Evolutionary conservation across 1,284 basidiomycete genomes (phyloP), one percentile per base, ranked within the genome.

Genomic region (Calocybe gambosa): DNA sequence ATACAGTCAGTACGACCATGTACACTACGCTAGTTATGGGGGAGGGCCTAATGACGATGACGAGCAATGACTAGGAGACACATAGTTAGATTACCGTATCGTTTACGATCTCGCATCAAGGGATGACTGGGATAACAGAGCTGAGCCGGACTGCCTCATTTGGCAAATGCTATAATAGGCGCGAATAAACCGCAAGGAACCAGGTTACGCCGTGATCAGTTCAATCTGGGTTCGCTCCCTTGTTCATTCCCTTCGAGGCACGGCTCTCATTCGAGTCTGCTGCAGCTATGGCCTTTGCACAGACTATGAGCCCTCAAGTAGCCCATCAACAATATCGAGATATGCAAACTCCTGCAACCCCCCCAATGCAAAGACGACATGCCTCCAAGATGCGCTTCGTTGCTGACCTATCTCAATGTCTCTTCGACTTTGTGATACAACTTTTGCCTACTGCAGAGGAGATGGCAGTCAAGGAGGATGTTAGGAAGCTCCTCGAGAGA

Each of bases 401-500:
- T 50, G 68, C 72, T 18, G 84, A 87, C 56, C 77, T 88, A 58
- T 87, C 85, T 12, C 73, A 75, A 56, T 75, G 72, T 55, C 78
- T 89, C 47, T 84, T 83, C 66, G 85, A 88, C 67, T 90, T 94
- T 65, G 89, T 95, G 47, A 80, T 95, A 47, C 90, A 92, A 60
- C 78, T 94, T 39, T 75, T 95, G 16, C 93, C 93, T 5, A 91
- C 90, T 3, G 67, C 80, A 41, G 92, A 94, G 61, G 93, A 96
- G 69, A 80, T 95, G 66, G 78, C 82, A 42, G 85, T 93, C 58
- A 99, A 98, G 74, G 95, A 98, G 70, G 91, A 95, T 58, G 94
- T 97, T 52, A 77, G 95, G 59, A 89, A 92, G 65, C 77, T 94
- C 62, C 85, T 99, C 47, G 93, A 98, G 73, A 81, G 89, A 54